Evolutionary conservation across 352 stramenopile genomes (phyloP), one percentile per base, ranked within the genome.

Genomic region (Pythium coloratum): DNA sequence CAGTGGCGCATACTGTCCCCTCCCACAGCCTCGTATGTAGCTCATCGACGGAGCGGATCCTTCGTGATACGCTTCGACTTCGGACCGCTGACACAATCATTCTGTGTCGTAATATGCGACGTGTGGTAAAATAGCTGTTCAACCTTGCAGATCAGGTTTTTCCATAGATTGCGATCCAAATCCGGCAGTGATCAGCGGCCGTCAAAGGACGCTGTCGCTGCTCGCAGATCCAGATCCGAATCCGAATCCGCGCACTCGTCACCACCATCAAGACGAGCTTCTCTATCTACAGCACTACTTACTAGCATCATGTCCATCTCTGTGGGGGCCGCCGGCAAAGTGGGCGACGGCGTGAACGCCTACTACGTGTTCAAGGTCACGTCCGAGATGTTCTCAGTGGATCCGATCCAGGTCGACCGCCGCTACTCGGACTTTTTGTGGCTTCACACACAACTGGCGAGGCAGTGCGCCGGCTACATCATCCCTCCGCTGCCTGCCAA

Each of bases 371-470:
- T 88, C 78, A 90, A 86, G 55, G 76, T 95, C 67, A 82, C 81
- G 55, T 92, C 84, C 53, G 67, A 77, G 46, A 76, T 77, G 18
- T 71, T 82, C 57, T 73, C 73, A 4, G 61, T 80, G 8, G 64
- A 75, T 9, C 58, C 73, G 42, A 65, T 72, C 9, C 61, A 82
- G 30, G 86, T 95, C n/a, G 84, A 95, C 62, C 84, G 84, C 40
- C 84, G 86, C 51, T 95, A 93, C 75, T 92, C 84, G 64, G 86
- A 95, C 72, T 95, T 95, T 70, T 73, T 91, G 34, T 95, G 86
- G 86, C 73, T 95, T 49, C 84, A 95, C 71, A 72, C 84, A 47
- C 82, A 90, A 71, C 65, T 84, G 49, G 68, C 82, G 34, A 86
- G 79, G 68, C 81, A 91, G 44, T 95, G 84, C 69, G 81, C 86